Conservation (phyloP, 164 flowering plant species). For the Stephania cephalantha region DNA sequence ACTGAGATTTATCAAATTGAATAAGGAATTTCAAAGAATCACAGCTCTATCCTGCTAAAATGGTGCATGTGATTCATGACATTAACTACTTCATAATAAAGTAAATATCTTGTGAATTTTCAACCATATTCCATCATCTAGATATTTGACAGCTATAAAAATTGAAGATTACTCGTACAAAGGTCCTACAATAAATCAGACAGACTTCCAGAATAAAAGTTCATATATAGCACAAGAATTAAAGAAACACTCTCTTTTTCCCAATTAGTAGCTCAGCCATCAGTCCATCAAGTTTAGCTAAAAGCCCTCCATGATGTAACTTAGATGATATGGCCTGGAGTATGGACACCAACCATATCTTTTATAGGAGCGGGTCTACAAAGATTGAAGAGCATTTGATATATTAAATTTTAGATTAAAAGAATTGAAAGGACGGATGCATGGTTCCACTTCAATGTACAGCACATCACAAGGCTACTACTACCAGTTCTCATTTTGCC, state of each 20-base stretch:
- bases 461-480: not conserved
- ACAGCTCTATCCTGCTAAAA: not conserved
- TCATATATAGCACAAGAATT: not conserved
- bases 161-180: not conserved
- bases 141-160: not conserved
- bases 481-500: not conserved
- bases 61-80: not conserved
- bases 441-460: too few species aligned
- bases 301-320: not conserved
- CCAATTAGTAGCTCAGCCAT: not conserved
- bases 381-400: not conserved
- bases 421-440: too few species aligned
- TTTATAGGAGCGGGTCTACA: not conserved
- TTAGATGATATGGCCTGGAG: not conserved
- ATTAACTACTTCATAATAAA: not conserved
- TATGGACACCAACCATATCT: not conserved
- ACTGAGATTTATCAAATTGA: not conserved
- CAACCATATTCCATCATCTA: not conserved
- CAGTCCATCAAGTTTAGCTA: not conserved
- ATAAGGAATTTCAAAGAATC: not conserved
- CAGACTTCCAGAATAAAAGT: not conserved
- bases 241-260: not conserved
- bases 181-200: not conserved
- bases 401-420: not conserved
- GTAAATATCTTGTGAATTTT: not conserved